These are phyloP conservation scores for Venturia pyrina DNA, from an alignment of 2,329 filamentous ascomycete genomes.

Conservation along the genomic window DNA sequence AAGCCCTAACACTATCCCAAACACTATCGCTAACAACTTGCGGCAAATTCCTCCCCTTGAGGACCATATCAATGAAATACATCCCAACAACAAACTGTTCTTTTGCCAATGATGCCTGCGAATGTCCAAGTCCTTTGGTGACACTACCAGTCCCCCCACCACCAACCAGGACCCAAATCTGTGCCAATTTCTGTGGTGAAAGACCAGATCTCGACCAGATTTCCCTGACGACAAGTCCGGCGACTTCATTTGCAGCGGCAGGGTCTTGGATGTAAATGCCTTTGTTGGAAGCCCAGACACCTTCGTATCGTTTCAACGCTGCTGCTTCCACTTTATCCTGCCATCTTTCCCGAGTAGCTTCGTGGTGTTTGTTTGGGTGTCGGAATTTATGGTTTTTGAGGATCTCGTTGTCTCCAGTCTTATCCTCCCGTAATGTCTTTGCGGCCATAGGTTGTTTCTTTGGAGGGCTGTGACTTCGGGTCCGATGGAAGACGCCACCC, in stretches of 20 bases:
- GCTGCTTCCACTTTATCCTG: slow-evolving; percentile 61
- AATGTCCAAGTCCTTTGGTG: background rate
- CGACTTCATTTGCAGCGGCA: slow-evolving; percentile 41
- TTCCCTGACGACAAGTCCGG: slow-evolving; percentile 60
- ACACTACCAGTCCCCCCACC: slow-evolving; percentile 33
- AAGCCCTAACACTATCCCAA: slow-evolving; percentile 54
- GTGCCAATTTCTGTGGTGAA: slow-evolving; percentile 56
- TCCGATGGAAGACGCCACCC: background rate
- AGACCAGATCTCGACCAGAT: slow-evolving; percentile 66
- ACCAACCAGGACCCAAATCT: slow-evolving; percentile 71
- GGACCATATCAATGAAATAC: slow-evolving; percentile 71
- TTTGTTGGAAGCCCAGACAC: slow-evolving; percentile 73
- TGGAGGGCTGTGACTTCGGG: slow-evolving; percentile 7
- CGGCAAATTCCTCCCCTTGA: slow-evolving; percentile 72
- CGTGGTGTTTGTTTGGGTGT: slow-evolving; percentile 63
- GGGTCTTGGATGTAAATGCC: slow-evolving; percentile 36
- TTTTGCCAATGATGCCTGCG: slow-evolving; percentile 37
- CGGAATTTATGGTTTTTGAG: slow-evolving; percentile 29
- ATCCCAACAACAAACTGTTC: slow-evolving; percentile 74
- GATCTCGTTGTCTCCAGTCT: background rate
- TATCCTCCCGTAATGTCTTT: background rate
- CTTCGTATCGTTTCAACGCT: slow-evolving; percentile 73
- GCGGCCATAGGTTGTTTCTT: slow-evolving; percentile 3
- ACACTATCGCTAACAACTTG: slow-evolving; percentile 61
- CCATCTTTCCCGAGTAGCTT: slow-evolving; percentile 67